Base-by-base conservation (phyloP, 805 yeast genomes). In the Starmerella tilneyi region DNA sequence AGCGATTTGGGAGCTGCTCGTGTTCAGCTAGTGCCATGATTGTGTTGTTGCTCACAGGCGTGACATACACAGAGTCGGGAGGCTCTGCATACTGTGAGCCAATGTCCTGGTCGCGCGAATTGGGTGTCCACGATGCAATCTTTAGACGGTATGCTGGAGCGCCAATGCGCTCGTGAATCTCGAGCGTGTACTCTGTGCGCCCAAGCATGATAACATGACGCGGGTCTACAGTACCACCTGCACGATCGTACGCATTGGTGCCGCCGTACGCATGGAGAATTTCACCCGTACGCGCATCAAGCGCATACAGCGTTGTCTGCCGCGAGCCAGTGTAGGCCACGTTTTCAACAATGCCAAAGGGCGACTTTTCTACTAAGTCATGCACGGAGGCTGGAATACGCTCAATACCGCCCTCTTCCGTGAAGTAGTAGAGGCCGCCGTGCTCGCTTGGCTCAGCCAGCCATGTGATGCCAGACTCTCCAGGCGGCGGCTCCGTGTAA, bases 51-150 rank as follows among this genome's bases (percentile, higher is more conserved):
- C 81, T 84, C 58, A 84, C 78, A 1, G 96, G 94, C 5, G 89
- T 79, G 50, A 89, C 76, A 53, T 81, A 82, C 3, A 85, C 65
- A 28, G 79, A 78, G 62, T 88, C 97, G 15, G 71, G 60, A 3
- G 94, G 77, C 43, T 51, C 36, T 55, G 44, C 53, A 45, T 55
- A 70, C 63, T 66, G 71, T 17, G 55, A 43, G n/a, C 52, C 54
- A 40, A 75, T 63, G 53, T 75, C 80, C 34, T 65, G 66, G 61
- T 89, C 94, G 43, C 86, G 67, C 52, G 84, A 78, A 61, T 89
- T 89, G 36, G 94, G 94, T 9, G 92, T 94, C 96, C 96, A 92
- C 29, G 80, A 72, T 1, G 94, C 72, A 58, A 81, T 86, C 0
- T 88, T 78, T 15, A 92, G 83, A 56, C 85, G 83, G 92, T 96